Evolutionary conservation across 306 rosid species (phyloP).

Genomic region (Phaseolus lunatus): DNA sequence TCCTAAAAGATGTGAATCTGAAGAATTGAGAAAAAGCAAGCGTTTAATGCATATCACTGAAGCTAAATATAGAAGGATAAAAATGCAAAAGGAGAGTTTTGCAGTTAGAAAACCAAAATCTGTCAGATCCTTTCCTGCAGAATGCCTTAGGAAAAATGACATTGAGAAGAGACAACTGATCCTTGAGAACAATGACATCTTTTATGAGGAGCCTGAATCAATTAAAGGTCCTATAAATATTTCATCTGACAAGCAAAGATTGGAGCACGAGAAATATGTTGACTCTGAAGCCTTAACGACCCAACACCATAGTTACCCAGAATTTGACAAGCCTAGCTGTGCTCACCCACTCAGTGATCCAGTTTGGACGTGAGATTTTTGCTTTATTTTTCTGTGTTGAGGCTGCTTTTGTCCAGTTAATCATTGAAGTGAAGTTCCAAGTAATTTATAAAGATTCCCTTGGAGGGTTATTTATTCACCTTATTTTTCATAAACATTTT

Average conservation of each 20-base stretch:
- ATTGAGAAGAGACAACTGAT: constrained; percentile 3
- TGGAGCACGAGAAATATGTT: constrained; percentile 25
- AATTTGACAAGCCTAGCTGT: constrained; percentile 3
- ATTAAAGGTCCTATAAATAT: not conserved
- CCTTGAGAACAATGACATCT: not conserved
- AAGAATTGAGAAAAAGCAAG: constrained; percentile 40
- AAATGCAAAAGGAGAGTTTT: constrained; percentile 10
- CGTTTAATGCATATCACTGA: constrained; percentile 41
- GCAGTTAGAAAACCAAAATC: constrained; percentile 10
- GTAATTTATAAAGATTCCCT: not conserved
- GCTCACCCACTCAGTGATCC: constrained; percentile 41
- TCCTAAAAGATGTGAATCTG: constrained; percentile 19
- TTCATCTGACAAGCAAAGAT: not conserved
- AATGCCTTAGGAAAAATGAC: constrained; percentile 14
- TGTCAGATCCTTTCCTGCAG: constrained; percentile 1
- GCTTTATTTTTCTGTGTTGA: not conserved
- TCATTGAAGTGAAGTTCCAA: not conserved
- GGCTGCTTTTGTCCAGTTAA: not conserved
- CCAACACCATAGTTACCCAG: not conserved
- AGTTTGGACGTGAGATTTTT: constrained; percentile 37
- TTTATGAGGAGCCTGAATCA: constrained; percentile 17
- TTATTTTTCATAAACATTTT: not conserved
- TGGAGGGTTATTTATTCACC: not conserved
- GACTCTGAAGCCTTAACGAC: constrained; percentile 7
- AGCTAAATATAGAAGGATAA: constrained; percentile 40